Base-by-base conservation (phyloP, 106 monocot species). In the Acanthochlamys bracteata region DNA sequence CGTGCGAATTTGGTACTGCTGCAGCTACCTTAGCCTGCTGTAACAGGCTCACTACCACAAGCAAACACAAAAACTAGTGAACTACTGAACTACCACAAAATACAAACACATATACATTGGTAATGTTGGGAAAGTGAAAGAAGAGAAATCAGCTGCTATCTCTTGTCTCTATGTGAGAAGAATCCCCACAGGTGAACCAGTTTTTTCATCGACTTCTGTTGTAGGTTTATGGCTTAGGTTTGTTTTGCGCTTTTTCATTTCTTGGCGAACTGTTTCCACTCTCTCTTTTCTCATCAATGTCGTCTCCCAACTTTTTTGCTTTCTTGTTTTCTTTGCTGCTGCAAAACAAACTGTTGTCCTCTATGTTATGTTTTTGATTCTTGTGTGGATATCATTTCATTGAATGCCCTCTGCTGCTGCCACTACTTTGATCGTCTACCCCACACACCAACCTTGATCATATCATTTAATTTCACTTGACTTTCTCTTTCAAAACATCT, bases 61-160 rank as follows among this genome's bases (percentile, higher is more conserved):
- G 33, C 33, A 33, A 33, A 33, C 33, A 33, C 33, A 33, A 33
- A 33, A n/a, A n/a, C n/a, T n/a, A n/a, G n/a, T n/a, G n/a, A n/a
- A 33, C 33, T 33, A 33, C 4, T 33, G 33, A 33, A 33, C 33
- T 33, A 33, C 33, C 33, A 33, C 49, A 49, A 45, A 45, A 45
- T 2, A 17, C 49, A 49, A 49, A 9, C 10, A 49, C 10, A 49
- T 2, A 49, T 49, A 17, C 49, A 49, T 12, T 49, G 49, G 49
- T 49, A 12, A 39, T 20, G 21, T 21, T 40, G 26, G 55, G 67
- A 67, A 41, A 40, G 19, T 53, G 55, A 67, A 40, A 67, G 14
- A 40, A 27, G 26, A 67, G 15, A 2, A 49, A 33, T 6, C 51
- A 67, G 55, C 67, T 55, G 55, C 20, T 15, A 55, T 17, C 55